phyloP scores from a whole-genome alignment of 192 early-diverging fungal species.

The Linnemannia exigua region DNA sequence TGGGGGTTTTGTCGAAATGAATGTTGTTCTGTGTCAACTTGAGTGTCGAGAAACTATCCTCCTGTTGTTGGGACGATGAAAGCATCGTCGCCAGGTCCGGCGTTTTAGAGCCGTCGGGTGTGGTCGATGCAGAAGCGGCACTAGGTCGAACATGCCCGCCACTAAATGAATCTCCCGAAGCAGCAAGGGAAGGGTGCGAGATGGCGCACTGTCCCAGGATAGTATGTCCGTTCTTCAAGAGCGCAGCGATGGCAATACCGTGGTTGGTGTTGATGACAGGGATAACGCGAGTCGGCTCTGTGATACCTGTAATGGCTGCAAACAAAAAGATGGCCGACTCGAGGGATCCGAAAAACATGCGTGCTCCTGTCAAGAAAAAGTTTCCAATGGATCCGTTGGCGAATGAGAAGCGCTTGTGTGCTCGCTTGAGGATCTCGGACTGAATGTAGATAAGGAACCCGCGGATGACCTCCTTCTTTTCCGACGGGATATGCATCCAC shows the following conservation, averaged over 20 bases:
- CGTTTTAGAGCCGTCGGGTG: slow-evolving; percentile 47
- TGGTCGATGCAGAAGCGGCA: slow-evolving; percentile 35
- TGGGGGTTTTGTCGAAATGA: slow-evolving; percentile 50
- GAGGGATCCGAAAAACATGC: slow-evolving; percentile 78
- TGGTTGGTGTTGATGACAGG: slow-evolving; percentile 79
- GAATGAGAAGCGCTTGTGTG: slow-evolving; percentile 77
- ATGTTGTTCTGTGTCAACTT: slow-evolving; percentile 47
- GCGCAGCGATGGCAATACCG: slow-evolving; percentile 74
- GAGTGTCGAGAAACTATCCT: slow-evolving; percentile 49
- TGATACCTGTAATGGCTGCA: slow-evolving; percentile 75
- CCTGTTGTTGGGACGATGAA: slow-evolving; percentile 38
- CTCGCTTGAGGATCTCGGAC: slow-evolving; percentile 73
- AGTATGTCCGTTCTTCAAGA: slow-evolving; percentile 72
- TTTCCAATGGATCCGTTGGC: slow-evolving; percentile 83
- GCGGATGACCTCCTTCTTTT: slow-evolving; percentile 78
- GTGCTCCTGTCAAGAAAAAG: slow-evolving; percentile 83
- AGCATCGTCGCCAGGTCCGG: slow-evolving; percentile 35
- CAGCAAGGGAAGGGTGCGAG: slow-evolving; percentile 73
- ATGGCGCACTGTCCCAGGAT: slow-evolving; percentile 84
- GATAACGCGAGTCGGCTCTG: slow-evolving; percentile 74
- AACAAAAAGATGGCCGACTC: slow-evolving; percentile 84
- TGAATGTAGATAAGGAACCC: slow-evolving; percentile 80
- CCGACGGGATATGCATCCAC: slow-evolving; percentile 65
- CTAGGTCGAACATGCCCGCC: slow-evolving; percentile 16
- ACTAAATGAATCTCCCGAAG: slow-evolving; percentile 37